Percentiles rank a stretch among this genome's conserved stretches.
Conservation (phyloP, 176 grass and related monocot genomes). For the Lolium rigidum region DNA sequence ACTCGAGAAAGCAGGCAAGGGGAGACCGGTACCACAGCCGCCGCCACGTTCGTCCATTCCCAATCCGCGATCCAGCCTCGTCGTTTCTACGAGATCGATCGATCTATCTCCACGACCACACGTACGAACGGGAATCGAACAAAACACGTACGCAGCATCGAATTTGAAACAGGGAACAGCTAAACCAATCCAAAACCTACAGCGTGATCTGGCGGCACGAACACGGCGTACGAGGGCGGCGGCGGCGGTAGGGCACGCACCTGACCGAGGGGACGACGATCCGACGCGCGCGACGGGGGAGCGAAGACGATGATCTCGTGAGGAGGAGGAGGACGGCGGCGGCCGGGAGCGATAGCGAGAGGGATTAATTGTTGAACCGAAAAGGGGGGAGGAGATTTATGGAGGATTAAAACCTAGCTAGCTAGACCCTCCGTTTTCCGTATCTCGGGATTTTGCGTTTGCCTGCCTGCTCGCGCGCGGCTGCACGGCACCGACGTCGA, state of each 20-base stretch:
- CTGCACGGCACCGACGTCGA: slow-evolving; percentile 59
- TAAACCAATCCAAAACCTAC: background rate
- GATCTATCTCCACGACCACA: background rate
- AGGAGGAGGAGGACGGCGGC: slow-evolving; percentile 1
- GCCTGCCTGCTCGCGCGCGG: slow-evolving; percentile 23
- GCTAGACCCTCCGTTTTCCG: slow-evolving; percentile 11
- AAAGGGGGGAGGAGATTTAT: background rate
- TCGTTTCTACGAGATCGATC: slow-evolving; percentile 13
- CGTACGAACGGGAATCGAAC: background rate
- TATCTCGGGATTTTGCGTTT: background rate
- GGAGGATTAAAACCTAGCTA: slow-evolving; percentile 38
- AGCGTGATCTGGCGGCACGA: background rate
- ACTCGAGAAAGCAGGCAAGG: background rate
- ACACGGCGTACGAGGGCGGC: no score
- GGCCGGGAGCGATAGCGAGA: background rate
- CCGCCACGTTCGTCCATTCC: background rate
- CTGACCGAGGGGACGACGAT: slow-evolving; percentile 22
- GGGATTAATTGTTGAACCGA: background rate
- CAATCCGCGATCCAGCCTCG: background rate
- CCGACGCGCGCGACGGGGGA: background rate
- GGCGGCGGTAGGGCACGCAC: no score
- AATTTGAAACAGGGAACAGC: background rate
- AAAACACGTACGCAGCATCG: background rate
- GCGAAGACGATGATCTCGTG: slow-evolving; percentile 12
- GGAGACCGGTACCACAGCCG: background rate